Percentiles rank a stretch among this genome's conserved stretches.
phyloP scores from a whole-genome alignment of 2,329 filamentous ascomycete species.

The Monosporascus cannonballus region DNA sequence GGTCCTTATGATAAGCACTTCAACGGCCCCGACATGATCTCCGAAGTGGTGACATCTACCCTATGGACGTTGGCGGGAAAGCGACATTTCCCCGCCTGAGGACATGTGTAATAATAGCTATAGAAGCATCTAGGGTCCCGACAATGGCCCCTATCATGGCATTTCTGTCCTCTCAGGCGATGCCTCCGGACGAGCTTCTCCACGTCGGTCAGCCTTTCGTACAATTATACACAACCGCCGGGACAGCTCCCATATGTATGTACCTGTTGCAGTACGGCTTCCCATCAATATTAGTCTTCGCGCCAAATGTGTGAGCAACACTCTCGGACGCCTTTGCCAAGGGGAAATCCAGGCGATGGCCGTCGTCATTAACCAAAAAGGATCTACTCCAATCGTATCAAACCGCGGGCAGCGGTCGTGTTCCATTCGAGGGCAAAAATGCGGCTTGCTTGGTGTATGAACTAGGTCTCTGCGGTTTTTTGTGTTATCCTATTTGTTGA shows the following conservation, averaged over 20 bases:
- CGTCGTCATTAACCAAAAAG: not conserved
- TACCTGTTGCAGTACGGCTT: not conserved
- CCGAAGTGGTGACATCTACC: not conserved
- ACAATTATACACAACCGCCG: not conserved
- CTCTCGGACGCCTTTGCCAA: not conserved
- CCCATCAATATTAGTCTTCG: not conserved
- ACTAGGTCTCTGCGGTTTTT: too few species aligned
- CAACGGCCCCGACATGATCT: too few species aligned
- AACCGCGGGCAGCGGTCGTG: too few species aligned
- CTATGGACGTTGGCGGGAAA: not conserved
- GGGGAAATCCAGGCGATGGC: not conserved
- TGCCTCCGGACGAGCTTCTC: not conserved
- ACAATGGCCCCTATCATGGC: not conserved
- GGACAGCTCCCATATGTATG: not conserved
- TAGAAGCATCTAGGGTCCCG: slow-evolving; percentile 1
- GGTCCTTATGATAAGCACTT: too few species aligned
- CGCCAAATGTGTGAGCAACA: not conserved
- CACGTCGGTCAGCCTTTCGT: not conserved
- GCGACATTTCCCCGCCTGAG: not conserved
- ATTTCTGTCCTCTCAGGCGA: not conserved
- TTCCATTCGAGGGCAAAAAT: too few species aligned
- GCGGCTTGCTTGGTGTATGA: too few species aligned
- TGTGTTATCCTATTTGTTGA: too few species aligned
- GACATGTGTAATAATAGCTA: not conserved
- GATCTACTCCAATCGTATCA: too few species aligned